Percentiles rank a stretch among this genome's conserved stretches.
Evolutionary conservation across 2,329 filamentous ascomycete genomes (phyloP).

Genomic region (Conoideocrella luteorostrata): DNA sequence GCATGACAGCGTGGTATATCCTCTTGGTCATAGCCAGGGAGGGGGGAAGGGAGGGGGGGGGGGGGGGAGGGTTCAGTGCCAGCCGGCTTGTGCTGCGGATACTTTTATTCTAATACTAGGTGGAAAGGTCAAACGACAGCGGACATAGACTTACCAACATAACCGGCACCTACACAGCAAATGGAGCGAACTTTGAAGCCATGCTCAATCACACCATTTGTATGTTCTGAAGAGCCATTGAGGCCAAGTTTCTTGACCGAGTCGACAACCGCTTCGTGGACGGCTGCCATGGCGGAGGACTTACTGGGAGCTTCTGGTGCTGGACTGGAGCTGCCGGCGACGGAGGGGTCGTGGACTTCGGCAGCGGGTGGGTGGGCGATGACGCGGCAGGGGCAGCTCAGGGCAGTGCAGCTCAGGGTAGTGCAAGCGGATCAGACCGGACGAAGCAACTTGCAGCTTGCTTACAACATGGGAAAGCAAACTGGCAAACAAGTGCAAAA

Average conservation of each 20-base stretch:
- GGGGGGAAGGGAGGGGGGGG: too few species aligned
- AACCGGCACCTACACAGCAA: conserved; percentile 70
- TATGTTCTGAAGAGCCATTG: conserved; percentile 23
- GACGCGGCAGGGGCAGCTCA: too few species aligned
- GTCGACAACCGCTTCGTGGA: conserved; percentile 19
- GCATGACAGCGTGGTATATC: too few species aligned
- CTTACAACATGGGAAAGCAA: neutral
- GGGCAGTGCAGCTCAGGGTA: neutral
- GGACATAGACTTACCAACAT: conserved; percentile 65
- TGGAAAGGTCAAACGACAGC: too few species aligned
- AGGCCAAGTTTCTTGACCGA: conserved; percentile 25
- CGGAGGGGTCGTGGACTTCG: neutral
- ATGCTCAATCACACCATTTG: conserved; percentile 22
- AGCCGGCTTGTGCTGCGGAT: too few species aligned
- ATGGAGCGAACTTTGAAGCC: conserved; percentile 47
- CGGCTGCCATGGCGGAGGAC: conserved; percentile 15
- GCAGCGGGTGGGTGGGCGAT: neutral
- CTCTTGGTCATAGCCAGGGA: too few species aligned
- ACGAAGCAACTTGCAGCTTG: neutral
- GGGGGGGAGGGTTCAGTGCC: too few species aligned
- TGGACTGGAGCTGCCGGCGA: neutral
- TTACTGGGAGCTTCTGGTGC: too few species aligned
- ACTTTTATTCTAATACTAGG: too few species aligned
- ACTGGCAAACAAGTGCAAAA: neutral
- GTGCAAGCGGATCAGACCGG: neutral